Conservation (phyloP, 495 filamentous ascomycete species). For the Penicillium turbatum region DNA sequence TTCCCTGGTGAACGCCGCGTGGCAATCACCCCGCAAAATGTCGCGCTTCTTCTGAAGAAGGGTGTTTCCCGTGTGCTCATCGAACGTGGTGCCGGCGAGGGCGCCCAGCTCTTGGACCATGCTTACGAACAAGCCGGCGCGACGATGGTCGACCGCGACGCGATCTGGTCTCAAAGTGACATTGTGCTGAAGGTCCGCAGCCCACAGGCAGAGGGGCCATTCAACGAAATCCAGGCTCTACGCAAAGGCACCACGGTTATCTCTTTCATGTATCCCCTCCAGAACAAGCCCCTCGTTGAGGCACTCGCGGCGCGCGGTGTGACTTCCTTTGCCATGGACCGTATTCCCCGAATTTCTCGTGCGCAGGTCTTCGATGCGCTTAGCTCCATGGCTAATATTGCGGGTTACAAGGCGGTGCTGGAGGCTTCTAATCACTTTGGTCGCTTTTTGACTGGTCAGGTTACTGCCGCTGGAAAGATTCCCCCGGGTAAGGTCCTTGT, state of each 20-base stretch:
- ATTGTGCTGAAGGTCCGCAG: constrained; percentile 76
- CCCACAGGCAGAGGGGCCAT: constrained; percentile 48
- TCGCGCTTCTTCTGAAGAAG: constrained; percentile 70
- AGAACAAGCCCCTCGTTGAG: constrained; percentile 66
- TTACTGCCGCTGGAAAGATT: constrained; percentile 78
- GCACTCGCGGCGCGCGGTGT: constrained; percentile 58
- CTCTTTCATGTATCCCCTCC: constrained; percentile 69
- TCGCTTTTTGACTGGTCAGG: constrained; percentile 76
- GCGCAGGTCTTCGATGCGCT: constrained; percentile 73
- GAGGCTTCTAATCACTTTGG: constrained; percentile 81
- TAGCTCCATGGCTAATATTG: constrained; percentile 81
- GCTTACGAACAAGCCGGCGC: constrained; percentile 70
- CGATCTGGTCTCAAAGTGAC: constrained; percentile 64
- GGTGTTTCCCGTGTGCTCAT: constrained; percentile 69
- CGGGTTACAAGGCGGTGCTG: constrained; percentile 79
- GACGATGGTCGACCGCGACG: constrained; percentile 57
- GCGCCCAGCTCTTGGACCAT: constrained; percentile 66
- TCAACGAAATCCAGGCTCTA: constrained; percentile 57
- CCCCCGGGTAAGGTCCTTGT: constrained; percentile 79
- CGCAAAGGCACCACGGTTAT: constrained; percentile 63
- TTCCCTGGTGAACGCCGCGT: constrained; percentile 71
- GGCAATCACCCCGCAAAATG: constrained; percentile 75
- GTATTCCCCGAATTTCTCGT: constrained; percentile 78
- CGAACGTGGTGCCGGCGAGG: constrained; percentile 68
- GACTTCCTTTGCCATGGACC: constrained; percentile 77